phyloP scores from a whole-genome alignment of 371 early-diverging fungal genomes.

The Coemansia sp. region DNA sequence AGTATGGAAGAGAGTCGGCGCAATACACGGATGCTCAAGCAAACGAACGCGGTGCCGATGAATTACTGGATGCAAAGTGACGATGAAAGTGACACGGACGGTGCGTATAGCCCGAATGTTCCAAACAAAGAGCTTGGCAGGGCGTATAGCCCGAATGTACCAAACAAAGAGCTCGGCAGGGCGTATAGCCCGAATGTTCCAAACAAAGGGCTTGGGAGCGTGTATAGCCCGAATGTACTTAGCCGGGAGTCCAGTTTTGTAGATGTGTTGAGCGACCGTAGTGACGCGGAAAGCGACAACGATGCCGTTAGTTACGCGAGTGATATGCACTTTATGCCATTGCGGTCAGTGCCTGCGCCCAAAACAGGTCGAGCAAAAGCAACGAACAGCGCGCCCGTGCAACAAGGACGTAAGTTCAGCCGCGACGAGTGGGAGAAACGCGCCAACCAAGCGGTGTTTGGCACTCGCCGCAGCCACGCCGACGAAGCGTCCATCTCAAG shows the following conservation, averaged over 20 bases:
- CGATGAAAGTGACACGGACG: constrained; percentile 1
- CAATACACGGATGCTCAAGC: background rate
- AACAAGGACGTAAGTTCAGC: constrained; percentile 5
- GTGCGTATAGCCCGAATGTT: background rate
- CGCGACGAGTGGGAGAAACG: constrained; percentile 36
- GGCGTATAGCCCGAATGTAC: too few relatives aligned
- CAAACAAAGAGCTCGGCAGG: too few relatives aligned
- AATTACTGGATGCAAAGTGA: constrained; percentile 30
- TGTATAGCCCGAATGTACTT: constrained; percentile 1
- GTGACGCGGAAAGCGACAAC: too few relatives aligned
- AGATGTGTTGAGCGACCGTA: constrained; percentile 1
- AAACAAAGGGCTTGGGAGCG: too few relatives aligned
- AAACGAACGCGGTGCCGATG: constrained; percentile 17
- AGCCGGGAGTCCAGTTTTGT: constrained; percentile 6
- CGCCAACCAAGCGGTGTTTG: constrained; percentile 27
- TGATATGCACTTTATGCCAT: constrained; percentile 8
- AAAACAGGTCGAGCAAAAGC: background rate
- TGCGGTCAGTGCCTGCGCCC: constrained; percentile 20
- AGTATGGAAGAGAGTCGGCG: constrained; percentile 25
- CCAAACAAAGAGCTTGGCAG: background rate
- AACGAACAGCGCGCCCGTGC: background rate
- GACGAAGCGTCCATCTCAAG: constrained; percentile 2
- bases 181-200: background rate
- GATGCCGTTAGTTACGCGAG: background rate
- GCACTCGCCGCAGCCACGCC: constrained; percentile 14